phyloP scores from a whole-genome alignment of 2,329 filamentous ascomycete genomes.

The Fusarium praegraminearum region DNA sequence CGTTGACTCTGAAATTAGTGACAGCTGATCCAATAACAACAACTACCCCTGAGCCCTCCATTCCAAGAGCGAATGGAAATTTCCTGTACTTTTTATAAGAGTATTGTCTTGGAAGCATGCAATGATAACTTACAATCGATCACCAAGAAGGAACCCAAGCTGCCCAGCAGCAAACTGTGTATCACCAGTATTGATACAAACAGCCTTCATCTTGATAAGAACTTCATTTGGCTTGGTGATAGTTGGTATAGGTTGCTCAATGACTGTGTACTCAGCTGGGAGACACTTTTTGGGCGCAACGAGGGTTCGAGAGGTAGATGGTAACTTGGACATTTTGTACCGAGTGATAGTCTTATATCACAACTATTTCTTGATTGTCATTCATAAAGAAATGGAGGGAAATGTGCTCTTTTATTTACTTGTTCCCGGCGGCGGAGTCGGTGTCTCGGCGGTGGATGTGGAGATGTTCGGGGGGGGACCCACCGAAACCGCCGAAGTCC shows the following conservation, averaged over 20 bases:
- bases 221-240: slow-evolving; percentile 59
- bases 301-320: slow-evolving; percentile 59
- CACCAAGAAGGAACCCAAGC: slow-evolving; percentile 42
- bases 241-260: slow-evolving; percentile 58
- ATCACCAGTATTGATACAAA: slow-evolving; percentile 53
- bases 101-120: not conserved
- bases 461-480: slow-evolving; percentile 22
- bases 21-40: slow-evolving; percentile 47
- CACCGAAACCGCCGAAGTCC: slow-evolving; percentile 47
- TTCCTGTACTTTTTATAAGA: slow-evolving; percentile 8
- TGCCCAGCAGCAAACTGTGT: slow-evolving; percentile 48
- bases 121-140: slow-evolving; percentile 49
- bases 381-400: not conserved
- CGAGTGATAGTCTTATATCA: accelerated
- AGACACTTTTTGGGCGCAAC: slow-evolving; percentile 55
- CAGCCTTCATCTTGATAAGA: slow-evolving; percentile 56
- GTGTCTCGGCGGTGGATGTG: slow-evolving; percentile 38
- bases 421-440: slow-evolving; percentile 28
- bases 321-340: slow-evolving; percentile 48
- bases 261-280: slow-evolving; percentile 56
- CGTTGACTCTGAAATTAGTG: slow-evolving; percentile 49
- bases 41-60: slow-evolving; percentile 53
- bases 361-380: not conserved
- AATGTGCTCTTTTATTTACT: slow-evolving; percentile 31
- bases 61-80: slow-evolving; percentile 45